Conservation (phyloP, 169 alveolate genomes). For the Eimeria brunetti region DNA sequence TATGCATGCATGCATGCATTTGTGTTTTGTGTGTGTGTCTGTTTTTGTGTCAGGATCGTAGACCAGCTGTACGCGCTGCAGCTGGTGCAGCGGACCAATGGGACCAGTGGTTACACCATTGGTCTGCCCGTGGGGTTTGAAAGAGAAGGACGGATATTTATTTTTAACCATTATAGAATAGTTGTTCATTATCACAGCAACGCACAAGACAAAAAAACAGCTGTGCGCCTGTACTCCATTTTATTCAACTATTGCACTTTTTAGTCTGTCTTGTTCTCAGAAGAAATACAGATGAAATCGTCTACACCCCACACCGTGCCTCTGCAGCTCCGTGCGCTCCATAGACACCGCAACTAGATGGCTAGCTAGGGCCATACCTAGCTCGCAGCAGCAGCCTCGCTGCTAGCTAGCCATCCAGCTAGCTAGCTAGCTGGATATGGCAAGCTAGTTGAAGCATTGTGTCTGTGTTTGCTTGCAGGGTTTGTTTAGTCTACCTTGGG, state of each 20-base stretch:
- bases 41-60: slow-evolving; percentile 24
- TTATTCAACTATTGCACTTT: too few species aligned
- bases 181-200: slow-evolving; percentile 51
- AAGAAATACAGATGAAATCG: too few species aligned
- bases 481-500: slow-evolving; percentile 22
- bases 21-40: not conserved
- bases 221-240: not conserved
- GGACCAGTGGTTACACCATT: slow-evolving; percentile 48
- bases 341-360: not conserved
- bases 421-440: not conserved
- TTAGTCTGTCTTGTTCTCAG: too few species aligned
- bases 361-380: not conserved
- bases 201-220: slow-evolving; percentile 21
- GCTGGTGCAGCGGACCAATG: slow-evolving; percentile 43
- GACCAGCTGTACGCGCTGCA: slow-evolving; percentile 79
- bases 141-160: slow-evolving; percentile 21
- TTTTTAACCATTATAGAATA: slow-evolving; percentile 46
- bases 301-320: too few species aligned
- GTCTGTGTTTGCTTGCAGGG: not conserved
- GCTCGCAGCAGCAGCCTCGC: not conserved
- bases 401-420: not conserved
- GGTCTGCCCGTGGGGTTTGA: slow-evolving; percentile 64
- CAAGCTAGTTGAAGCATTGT: not conserved
- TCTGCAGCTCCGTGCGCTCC: too few species aligned
- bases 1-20: not conserved